A percentile compares a stretch with the other conserved stretches of the same genome.
Conservation (phyloP, 2,329 filamentous ascomycete genomes). For the Diaporthe vexans region DNA sequence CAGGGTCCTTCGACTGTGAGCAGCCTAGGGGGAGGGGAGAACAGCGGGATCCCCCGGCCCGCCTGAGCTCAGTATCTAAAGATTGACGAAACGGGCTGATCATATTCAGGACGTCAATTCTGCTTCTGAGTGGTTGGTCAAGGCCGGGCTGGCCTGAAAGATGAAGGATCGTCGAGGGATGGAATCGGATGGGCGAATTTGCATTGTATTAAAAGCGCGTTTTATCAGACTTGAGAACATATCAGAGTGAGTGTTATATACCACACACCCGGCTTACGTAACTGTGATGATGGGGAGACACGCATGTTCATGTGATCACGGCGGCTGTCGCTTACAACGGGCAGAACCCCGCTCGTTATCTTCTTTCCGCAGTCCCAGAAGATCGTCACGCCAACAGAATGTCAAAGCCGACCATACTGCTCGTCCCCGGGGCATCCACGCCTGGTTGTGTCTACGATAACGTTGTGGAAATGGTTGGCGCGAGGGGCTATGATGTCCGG, state of each 20-base stretch:
- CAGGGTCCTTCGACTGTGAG: background rate
- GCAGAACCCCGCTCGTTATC: slow-evolving; percentile 1
- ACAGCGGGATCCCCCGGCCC: background rate
- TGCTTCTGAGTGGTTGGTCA: too few species aligned
- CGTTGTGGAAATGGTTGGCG: background rate
- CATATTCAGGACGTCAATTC: background rate
- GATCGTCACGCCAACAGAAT: background rate
- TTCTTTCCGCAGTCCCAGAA: background rate
- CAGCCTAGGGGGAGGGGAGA: background rate
- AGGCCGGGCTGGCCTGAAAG: background rate
- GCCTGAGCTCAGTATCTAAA: background rate
- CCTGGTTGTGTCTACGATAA: background rate
- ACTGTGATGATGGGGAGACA: background rate
- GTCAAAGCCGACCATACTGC: background rate
- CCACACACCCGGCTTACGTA: background rate
- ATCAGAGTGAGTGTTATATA: slow-evolving; percentile 1
- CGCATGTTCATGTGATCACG: background rate
- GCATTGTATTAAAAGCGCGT: slow-evolving; percentile 17
- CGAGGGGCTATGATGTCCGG: background rate
- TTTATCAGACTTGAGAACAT: background rate
- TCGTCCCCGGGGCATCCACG: background rate
- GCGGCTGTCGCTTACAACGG: background rate
- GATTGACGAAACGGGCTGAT: background rate
- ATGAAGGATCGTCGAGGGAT: background rate
- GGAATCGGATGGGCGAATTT: background rate